Conservation (phyloP, 805 yeast genomes). For the Candida andamanensis region DNA sequence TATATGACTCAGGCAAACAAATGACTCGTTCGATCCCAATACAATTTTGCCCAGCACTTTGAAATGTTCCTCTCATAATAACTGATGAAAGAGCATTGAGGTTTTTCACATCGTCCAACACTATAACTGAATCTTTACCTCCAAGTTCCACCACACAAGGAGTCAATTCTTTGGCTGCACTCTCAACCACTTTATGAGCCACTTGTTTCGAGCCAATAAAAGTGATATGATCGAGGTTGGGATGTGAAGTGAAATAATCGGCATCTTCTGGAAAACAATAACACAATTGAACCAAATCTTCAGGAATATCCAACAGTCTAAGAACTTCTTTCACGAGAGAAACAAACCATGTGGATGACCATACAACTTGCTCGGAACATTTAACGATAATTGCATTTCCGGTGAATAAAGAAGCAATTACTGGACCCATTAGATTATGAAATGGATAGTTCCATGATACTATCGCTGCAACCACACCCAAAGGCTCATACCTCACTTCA, state of each 20-base stretch:
- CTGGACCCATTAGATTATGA: conserved; percentile 90
- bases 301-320: conserved; percentile 68
- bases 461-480: conserved; percentile 82
- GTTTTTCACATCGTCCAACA: conserved; percentile 73
- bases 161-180: conserved; percentile 82
- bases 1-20: conserved; percentile 68
- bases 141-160: conserved; percentile 96
- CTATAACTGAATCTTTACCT: conserved; percentile 90
- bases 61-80: conserved; percentile 92
- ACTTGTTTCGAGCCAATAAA: conserved; percentile 96
- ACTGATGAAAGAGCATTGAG: conserved; percentile 56
- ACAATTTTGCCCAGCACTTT: conserved; percentile 96
- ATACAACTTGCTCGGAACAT: conserved; percentile 92
- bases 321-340: conserved; percentile 68
- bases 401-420: conserved; percentile 80
- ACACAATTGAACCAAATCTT: conserved; percentile 79
- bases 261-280: conserved; percentile 90
- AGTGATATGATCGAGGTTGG: conserved; percentile 79
- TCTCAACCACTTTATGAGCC: conserved; percentile 78
- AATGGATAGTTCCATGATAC: conserved; percentile 98
- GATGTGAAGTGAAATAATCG: conserved; percentile 78
- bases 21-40: conserved; percentile 95
- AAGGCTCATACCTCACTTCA: conserved; percentile 88
- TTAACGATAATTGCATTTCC: conserved; percentile 91
- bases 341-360: conserved; percentile 84